phyloP scores from a whole-genome alignment of 257 asterid species.

The Pogostemon cablin region DNA sequence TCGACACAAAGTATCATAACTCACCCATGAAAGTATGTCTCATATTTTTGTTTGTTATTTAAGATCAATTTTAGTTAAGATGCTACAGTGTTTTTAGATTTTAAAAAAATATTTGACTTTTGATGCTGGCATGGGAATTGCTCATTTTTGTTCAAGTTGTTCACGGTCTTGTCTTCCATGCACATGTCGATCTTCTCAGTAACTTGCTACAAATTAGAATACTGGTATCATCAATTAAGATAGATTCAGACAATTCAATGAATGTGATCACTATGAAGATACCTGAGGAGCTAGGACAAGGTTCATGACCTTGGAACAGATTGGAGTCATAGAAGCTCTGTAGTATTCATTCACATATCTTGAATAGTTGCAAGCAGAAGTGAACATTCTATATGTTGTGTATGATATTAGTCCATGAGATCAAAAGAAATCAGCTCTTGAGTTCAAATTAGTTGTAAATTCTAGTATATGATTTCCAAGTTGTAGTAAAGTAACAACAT shows the following conservation, averaged over 20 bases:
- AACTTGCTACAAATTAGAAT: conserved; percentile 47
- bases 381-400: conserved; percentile 55
- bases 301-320: conserved; percentile 68
- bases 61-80: too few species aligned
- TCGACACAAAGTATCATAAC: conserved; percentile 35
- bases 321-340: conserved; percentile 64
- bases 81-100: too few species aligned
- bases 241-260: too few species aligned
- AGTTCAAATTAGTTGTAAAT: conserved; percentile 68
- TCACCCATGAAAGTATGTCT: conserved; percentile 57
- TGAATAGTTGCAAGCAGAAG: conserved; percentile 71
- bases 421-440: conserved; percentile 83
- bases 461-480: conserved; percentile 80
- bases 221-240: too few species aligned
- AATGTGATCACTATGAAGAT: neutral
- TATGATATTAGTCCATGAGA: conserved; percentile 85
- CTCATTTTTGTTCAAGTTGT: conserved; percentile 57
- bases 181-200: conserved; percentile 68
- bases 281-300: conserved; percentile 67
- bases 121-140: too few species aligned
- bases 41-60: too few species aligned
- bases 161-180: conserved; percentile 72
- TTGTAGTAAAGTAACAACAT: conserved; percentile 30
- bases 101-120: too few species aligned
- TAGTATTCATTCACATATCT: conserved; percentile 76